Conservation (phyloP, 257 asterid species). For the Gynochthodes officinalis region DNA sequence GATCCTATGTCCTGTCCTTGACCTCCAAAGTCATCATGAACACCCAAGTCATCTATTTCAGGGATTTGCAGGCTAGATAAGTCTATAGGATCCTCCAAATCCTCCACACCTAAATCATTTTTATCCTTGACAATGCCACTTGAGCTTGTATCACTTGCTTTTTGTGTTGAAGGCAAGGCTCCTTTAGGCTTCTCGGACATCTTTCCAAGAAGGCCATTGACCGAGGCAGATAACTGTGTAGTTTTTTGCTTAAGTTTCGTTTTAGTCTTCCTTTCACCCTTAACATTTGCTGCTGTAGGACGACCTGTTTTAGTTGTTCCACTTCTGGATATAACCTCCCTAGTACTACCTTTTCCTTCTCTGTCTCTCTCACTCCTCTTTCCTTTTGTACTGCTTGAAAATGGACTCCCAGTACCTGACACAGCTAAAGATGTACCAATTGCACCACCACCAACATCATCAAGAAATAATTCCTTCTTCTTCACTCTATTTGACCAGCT, state of each 20-base stretch:
- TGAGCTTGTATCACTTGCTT: constrained; percentile 47
- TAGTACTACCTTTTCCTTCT: constrained; percentile 75
- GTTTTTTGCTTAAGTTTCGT: constrained; percentile 81
- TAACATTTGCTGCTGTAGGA: constrained; percentile 41
- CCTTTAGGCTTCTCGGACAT: constrained; percentile 57
- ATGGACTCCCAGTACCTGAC: constrained; percentile 61
- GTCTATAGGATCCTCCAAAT: constrained; percentile 90
- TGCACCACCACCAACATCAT: constrained; percentile 58
- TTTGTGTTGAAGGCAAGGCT: constrained; percentile 39
- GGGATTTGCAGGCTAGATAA: constrained; percentile 82
- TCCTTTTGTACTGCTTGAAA: constrained; percentile 73
- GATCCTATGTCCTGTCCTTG: constrained; percentile 88
- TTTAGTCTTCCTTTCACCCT: constrained; percentile 85
- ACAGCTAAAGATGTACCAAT: constrained; percentile 40
- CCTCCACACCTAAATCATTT: constrained; percentile 40
- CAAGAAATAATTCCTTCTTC: constrained; percentile 67
- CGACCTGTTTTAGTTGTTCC: constrained; percentile 67
- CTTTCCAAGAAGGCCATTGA: constrained; percentile 64
- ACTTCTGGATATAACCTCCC: constrained; percentile 58
- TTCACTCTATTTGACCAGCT: constrained; percentile 56
- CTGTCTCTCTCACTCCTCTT: constrained; percentile 78
- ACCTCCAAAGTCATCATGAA: constrained; percentile 60
- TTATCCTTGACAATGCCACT: constrained; percentile 41
- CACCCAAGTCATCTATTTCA: constrained; percentile 74
- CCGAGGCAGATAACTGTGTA: constrained; percentile 63